Base-by-base conservation (phyloP, 768 basidiomycete genomes). In the Collybia mongolica region DNA sequence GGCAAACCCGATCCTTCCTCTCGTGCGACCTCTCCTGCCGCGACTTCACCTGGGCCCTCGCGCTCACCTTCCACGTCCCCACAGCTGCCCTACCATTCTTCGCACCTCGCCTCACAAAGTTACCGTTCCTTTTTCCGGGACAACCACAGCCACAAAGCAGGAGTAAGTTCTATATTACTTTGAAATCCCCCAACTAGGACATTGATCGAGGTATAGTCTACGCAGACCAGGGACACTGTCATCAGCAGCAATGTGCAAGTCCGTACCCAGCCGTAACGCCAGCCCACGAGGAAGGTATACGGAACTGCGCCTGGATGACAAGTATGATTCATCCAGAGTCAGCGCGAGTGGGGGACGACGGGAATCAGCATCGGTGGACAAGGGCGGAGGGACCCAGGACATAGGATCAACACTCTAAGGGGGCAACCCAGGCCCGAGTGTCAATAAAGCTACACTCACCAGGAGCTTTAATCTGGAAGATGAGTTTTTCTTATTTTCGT, bases 401-500 rank as follows among this genome's bases (percentile, higher is more conserved):
- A 19, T 40, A 3, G 24, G 24, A 26, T 26, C 24, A 26, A 4
- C 7, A 7, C 24, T 26, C 24, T 7, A 26, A 49, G 32, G 53
- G 49, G 52, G 19, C 54, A 61, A 46, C n/a, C 43, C 32, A 32
- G 32, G 32, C 5, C 7, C 4, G 32, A 9, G 3, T 9, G 11
- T 14, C 32, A 12, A 32, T 14, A 32, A 35, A 89, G 87, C 17
- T 60, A 92, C 91, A 3, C 93, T 94, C 59, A 97, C 95, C 36
- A 73, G 92, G 62, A 88, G 92, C 63, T 97, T 97, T 73, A 97
- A 97, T 64, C 66, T 97, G 51, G 93, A 94, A 65, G 95, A 87
- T 88, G 56, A 23, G 74, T 71, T 55, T 56, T 49, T 29, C 48
- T 22, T 54, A 9, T 29, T 20, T 5, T 42, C 3, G 1, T 12